phyloP scores from a whole-genome alignment of 106 monocot species.

The Vanilla planifolia region DNA sequence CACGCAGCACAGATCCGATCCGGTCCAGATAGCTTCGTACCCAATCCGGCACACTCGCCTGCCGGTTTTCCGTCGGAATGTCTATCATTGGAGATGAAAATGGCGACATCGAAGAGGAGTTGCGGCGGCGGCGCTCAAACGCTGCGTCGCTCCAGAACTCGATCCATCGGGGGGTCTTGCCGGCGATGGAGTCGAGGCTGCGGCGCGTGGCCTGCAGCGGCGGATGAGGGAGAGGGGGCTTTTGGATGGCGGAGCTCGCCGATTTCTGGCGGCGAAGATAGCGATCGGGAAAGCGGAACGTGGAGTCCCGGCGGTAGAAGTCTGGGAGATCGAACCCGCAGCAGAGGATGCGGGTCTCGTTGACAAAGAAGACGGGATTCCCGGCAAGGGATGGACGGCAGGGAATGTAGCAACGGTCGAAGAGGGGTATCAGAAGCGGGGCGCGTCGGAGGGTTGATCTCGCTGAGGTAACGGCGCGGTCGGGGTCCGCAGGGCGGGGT shows the following conservation, averaged over 20 bases:
- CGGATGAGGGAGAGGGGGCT: slow-evolving; percentile 16
- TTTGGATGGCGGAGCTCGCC: slow-evolving; percentile 8
- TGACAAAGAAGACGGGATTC: slow-evolving; percentile 83
- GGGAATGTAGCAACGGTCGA: slow-evolving; percentile 81
- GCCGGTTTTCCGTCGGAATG: slow-evolving; percentile 32
- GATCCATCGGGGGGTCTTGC: slow-evolving; percentile 36
- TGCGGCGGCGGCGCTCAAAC: slow-evolving; percentile 31
- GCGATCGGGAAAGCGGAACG: slow-evolving; percentile 14
- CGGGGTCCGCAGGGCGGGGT: slow-evolving; percentile 35
- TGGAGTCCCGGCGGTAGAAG: slow-evolving; percentile 54
- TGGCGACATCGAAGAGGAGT: slow-evolving; percentile 14
- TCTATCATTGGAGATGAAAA: slow-evolving; percentile 19
- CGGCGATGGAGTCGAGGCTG: slow-evolving; percentile 21
- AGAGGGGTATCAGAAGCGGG: slow-evolving; percentile 73
- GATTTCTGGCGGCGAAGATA: slow-evolving; percentile 8
- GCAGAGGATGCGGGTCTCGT: slow-evolving; percentile 50
- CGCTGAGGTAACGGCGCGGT: slow-evolving; percentile 35
- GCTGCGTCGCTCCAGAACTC: slow-evolving; percentile 79
- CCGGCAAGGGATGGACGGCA: slow-evolving; percentile 72
- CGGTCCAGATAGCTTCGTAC: slow-evolving; percentile 49
- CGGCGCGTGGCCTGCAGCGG: slow-evolving; percentile 32
- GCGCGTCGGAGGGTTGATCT: slow-evolving; percentile 47
- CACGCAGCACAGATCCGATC: slow-evolving; percentile 45
- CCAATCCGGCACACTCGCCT: slow-evolving; percentile 41
- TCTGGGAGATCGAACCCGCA: slow-evolving; percentile 66